Conservation (phyloP, 192 early-diverging fungal species). For the Pilaira anomala region DNA sequence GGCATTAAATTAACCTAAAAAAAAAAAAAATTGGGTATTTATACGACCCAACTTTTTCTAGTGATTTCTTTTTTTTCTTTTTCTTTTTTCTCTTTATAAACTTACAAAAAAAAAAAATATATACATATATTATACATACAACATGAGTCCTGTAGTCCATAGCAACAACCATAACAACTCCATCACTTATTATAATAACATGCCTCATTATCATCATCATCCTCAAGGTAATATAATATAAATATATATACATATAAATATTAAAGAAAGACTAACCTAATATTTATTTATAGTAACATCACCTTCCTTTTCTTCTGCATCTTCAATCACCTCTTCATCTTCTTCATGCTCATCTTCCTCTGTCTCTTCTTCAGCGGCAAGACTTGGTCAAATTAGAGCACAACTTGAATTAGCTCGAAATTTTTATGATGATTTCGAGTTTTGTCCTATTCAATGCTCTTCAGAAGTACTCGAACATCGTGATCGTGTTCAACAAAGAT, state of each 20-base stretch:
- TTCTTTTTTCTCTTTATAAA: neutral
- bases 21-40: neutral
- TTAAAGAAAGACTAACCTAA: neutral
- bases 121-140: too few relatives aligned
- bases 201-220: neutral
- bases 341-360: neutral
- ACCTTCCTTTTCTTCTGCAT: neutral
- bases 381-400: constrained; percentile 43
- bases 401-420: constrained; percentile 50
- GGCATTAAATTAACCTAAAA: too few relatives aligned
- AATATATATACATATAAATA: neutral
- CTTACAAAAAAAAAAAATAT: neutral
- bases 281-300: neutral
- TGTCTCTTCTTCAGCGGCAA: neutral
- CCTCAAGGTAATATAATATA: neutral
- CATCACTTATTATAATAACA: constrained; percentile 9
- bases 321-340: neutral
- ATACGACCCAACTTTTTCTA: neutral
- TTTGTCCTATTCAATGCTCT: constrained; percentile 52
- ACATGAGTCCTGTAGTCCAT: constrained; percentile 6
- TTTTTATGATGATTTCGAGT: constrained; percentile 58
- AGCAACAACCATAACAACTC: neutral
- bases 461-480: constrained; percentile 43
- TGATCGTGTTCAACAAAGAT: constrained; percentile 23
- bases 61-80: neutral